Evolutionary conservation across 2,329 filamentous ascomycete species (phyloP), one percentile per base, ranked within the genome.

Genomic region (Xylariaceae sp.): DNA sequence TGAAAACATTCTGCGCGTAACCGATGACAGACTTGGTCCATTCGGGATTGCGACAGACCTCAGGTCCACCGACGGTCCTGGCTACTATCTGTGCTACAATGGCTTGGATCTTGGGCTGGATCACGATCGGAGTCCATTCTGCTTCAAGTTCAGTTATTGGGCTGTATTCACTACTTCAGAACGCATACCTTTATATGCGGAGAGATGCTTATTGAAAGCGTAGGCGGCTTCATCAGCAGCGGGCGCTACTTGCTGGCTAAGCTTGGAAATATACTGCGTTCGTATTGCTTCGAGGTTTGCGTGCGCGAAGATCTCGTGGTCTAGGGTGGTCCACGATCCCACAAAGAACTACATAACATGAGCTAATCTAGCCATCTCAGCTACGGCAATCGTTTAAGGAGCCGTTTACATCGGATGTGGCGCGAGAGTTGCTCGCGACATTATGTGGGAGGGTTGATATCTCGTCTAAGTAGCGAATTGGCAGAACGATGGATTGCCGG

Each of bases 231-330:
- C 55, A 9, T 52, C 22, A 2, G 47, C 19, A 15, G 46, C 52
- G 1, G 51, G 48, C n/a, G 30, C 51, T n/a, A 57, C 37, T 26
- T 57, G 55, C 16, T 54, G 55, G 36, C 49, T 41, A 15, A 57
- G 41, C 41, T 39, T 57, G 26, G 52, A 15, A n/a, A 57, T 55
- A 37, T 57, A 57, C 19, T 57, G 55, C 7, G 55, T 39, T n/a
- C 41, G 22, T 30, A 57, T 50, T 2, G 55, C 48, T 15, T 54
- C 48, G 32, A 57, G 39, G 13, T 39, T 57, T 10, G 47, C n/a
- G 43, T 54, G 51, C 9, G 10, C 36, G 32, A 57, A 57, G n/a
- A 54, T 51, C n/a, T 54, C 48, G 37, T 46, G 41, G 26, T 57
- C 55, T 18, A 57, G 32, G 3, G 55, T 57, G 5, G 55, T 57